phyloP scores from a whole-genome alignment of 202 grass and related monocot species.

The Panicum hallii region DNA sequence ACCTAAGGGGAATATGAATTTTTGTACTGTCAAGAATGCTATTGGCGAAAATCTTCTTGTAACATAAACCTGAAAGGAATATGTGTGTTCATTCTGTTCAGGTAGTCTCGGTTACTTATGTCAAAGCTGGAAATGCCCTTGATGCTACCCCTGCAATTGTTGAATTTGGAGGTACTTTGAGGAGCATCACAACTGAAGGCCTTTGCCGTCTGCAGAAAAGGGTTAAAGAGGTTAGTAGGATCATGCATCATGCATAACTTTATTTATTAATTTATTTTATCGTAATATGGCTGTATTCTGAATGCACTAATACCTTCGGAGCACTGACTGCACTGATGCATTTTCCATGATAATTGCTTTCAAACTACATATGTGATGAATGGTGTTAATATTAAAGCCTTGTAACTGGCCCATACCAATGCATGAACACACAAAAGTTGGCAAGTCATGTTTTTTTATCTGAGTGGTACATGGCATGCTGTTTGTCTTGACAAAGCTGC shows the following conservation, averaged over 20 bases:
- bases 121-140: constrained; percentile 64
- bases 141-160: constrained; percentile 60
- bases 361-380: not conserved
- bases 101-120: constrained; percentile 83
- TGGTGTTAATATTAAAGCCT: not conserved
- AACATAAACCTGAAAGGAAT: not conserved
- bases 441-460: not conserved
- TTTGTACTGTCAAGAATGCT: not conserved
- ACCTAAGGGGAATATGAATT: not conserved
- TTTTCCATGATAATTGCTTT: constrained; percentile 19
- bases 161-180: constrained; percentile 91
- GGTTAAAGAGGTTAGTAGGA: constrained; percentile 64
- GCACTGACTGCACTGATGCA: not conserved
- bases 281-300: not conserved
- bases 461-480: not conserved
- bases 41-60: constrained; percentile 6
- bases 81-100: constrained; percentile 49
- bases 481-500: not conserved
- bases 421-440: not conserved
- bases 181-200: constrained; percentile 90
- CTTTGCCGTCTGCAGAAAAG: constrained; percentile 70
- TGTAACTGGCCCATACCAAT: not conserved
- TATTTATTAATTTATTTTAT: not conserved
- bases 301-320: not conserved
- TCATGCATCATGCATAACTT: not conserved